Percentiles rank a stretch among this genome's conserved stretches.
Conservation (phyloP, 2,329 filamentous ascomycete species). For the Tolypocladium ophioglossoides region DNA sequence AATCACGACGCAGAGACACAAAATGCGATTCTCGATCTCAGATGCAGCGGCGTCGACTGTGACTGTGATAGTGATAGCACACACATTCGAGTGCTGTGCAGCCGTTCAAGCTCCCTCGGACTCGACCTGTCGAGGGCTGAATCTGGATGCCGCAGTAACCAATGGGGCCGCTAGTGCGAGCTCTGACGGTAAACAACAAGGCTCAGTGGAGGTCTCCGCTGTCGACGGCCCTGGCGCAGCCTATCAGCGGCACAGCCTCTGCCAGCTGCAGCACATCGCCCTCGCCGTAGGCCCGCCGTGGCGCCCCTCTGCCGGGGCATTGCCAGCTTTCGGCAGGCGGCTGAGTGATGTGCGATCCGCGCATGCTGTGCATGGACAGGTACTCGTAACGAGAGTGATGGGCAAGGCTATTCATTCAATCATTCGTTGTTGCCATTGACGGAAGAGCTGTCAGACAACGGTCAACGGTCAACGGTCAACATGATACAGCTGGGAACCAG, state of each 20-base stretch:
- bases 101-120: background rate
- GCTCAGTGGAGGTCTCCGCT: background rate
- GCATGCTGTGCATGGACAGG: background rate
- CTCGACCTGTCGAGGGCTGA: slow-evolving; percentile 1
- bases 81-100: background rate
- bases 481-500: too few relatives aligned
- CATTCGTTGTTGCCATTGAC: too few relatives aligned
- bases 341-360: background rate
- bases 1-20: background rate
- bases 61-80: background rate
- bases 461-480: too few relatives aligned
- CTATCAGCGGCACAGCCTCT: background rate
- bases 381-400: background rate
- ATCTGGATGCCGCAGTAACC: slow-evolving; percentile 14
- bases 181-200: background rate
- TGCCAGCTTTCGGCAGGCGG: background rate
- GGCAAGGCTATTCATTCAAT: background rate
- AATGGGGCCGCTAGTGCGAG: slow-evolving; percentile 3
- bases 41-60: background rate
- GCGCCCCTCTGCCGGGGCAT: background rate
- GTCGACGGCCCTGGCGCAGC: too few relatives aligned
- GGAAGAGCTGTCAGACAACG: background rate
- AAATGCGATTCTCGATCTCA: background rate
- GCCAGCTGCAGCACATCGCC: background rate
- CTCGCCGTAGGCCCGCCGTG: background rate